Conservation (phyloP, 305 asterid genomes). For the Fraxinus paxiana region DNA sequence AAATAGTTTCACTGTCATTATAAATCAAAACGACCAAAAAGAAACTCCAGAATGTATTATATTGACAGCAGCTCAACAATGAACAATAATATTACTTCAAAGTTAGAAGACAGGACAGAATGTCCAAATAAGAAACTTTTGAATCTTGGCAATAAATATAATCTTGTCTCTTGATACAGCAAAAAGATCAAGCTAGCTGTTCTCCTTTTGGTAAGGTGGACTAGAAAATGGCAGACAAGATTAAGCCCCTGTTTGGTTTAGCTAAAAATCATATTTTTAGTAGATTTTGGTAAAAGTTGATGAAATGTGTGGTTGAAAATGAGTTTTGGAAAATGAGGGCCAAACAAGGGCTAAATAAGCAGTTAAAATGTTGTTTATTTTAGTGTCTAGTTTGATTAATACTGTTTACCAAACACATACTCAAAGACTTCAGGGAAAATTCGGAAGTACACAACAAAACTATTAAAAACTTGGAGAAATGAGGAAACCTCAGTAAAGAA, state of each 20-base stretch:
- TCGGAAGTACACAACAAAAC: neutral
- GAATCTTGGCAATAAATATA: neutral
- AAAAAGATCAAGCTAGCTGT: neutral
- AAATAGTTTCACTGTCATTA: neutral
- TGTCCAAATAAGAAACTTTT: neutral
- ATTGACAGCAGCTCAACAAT: neutral
- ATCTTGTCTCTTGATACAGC: neutral
- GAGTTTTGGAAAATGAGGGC: neutral
- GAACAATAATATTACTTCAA: neutral
- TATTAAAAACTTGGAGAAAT: neutral
- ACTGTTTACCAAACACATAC: neutral
- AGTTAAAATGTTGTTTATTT: neutral
- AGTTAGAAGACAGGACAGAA: neutral
- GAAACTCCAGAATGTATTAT: neutral
- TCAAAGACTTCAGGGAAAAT: neutral
- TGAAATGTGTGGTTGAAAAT: neutral
- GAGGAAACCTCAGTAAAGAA: neutral
- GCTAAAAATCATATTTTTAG: neutral
- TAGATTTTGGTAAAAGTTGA: neutral
- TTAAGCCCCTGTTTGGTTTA: neutral
- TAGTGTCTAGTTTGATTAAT: neutral
- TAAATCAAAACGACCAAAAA: slow-evolving; percentile 3
- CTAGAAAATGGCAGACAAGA: neutral
- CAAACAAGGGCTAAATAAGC: neutral
- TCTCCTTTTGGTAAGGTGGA: neutral